These are phyloP conservation scores for Lichtheimia ramosa DNA, from an alignment of 371 early-diverging fungal species.

Conservation along the genomic window DNA sequence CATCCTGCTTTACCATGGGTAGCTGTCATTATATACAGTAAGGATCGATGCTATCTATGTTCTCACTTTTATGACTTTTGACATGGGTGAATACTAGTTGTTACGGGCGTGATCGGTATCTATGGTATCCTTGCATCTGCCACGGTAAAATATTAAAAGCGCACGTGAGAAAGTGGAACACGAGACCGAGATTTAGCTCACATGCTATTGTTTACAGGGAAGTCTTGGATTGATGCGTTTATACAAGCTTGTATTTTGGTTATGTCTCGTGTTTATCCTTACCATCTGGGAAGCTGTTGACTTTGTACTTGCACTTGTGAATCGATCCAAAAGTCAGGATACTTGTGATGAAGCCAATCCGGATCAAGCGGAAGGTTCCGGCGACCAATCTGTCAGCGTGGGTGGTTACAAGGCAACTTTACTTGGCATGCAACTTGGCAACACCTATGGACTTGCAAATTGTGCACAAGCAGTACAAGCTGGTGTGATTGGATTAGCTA, in stretches of 20 bases:
- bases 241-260: constrained; percentile 38
- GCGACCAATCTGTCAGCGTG: constrained; percentile 16
- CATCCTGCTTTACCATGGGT: constrained; percentile 34
- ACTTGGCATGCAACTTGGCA: constrained; percentile 44
- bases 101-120: constrained; percentile 29
- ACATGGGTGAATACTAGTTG: background rate
- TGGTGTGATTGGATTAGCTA: constrained; percentile 40
- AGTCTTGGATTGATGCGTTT: constrained; percentile 41
- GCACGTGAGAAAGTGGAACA: background rate
- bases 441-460: constrained; percentile 46
- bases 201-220: constrained; percentile 24
- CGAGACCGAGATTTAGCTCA: background rate
- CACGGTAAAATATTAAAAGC: constrained; percentile 36
- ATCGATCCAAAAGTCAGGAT: constrained; percentile 25
- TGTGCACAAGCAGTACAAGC: constrained; percentile 48
- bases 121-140: constrained; percentile 30
- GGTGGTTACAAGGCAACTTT: constrained; percentile 36
- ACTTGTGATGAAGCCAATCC: constrained; percentile 35
- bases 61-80: too few relatives aligned
- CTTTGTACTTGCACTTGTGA: constrained; percentile 36
- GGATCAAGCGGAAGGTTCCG: constrained; percentile 11
- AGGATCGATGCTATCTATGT: background rate
- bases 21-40: constrained; percentile 32
- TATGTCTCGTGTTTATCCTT: constrained; percentile 25
- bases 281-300: constrained; percentile 37